These are phyloP conservation scores for Metschnikowia reukaufii DNA, from an alignment of 805 yeast species.

Conservation along the genomic window DNA sequence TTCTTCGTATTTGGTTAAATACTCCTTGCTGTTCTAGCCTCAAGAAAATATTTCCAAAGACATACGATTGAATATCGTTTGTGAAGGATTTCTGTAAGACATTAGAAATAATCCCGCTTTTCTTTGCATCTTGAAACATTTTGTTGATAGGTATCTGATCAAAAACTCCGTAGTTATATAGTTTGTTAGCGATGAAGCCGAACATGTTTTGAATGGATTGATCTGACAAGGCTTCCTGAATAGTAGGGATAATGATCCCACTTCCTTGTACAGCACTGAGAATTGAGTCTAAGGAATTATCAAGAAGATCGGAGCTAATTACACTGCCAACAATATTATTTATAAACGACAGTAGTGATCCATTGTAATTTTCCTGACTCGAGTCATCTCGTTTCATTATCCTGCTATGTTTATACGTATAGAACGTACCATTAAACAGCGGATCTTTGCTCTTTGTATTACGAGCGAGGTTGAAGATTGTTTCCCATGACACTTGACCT, in stretches of 20 bases:
- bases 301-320: constrained; percentile 22
- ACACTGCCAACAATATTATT: constrained; percentile 31
- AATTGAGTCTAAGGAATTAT: constrained; percentile 23
- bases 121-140: constrained; percentile 25
- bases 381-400: constrained; percentile 7
- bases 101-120: constrained; percentile 23
- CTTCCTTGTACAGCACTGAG: constrained; percentile 34
- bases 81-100: constrained; percentile 28
- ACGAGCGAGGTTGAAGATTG: constrained; percentile 30
- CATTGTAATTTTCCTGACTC: constrained; percentile 21
- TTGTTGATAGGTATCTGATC: constrained; percentile 30
- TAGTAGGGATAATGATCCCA: constrained; percentile 29
- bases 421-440: constrained; percentile 17
- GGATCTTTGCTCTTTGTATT: constrained; percentile 33
- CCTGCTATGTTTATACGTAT: constrained; percentile 1
- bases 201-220: constrained; percentile 21
- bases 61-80: constrained; percentile 31
- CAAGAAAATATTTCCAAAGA: constrained; percentile 31
- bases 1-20: constrained; percentile 23
- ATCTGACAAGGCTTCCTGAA: constrained; percentile 27
- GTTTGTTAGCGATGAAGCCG: constrained; percentile 24
- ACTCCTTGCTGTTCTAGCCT: constrained; percentile 33
- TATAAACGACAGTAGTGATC: constrained; percentile 34
- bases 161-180: constrained; percentile 36
- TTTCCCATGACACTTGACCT: constrained; percentile 28